A percentile compares a stretch with the other conserved stretches of the same genome.
phyloP scores from a whole-genome alignment of 2,329 filamentous ascomycete genomes.

The Furcasterigmium furcatum region DNA sequence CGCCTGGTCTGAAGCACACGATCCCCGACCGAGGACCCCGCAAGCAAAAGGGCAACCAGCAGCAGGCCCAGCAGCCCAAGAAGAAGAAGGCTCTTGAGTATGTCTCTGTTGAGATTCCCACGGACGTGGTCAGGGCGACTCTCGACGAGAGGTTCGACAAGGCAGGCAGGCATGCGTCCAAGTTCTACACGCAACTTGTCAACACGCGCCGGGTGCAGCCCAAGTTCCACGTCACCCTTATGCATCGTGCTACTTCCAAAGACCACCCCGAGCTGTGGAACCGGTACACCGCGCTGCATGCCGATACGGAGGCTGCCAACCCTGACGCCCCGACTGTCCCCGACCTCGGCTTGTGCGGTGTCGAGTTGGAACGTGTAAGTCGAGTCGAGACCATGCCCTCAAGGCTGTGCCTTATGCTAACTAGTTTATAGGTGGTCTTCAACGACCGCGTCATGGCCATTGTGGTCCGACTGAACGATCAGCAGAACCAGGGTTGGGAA shows the following conservation, averaged over 20 bases:
- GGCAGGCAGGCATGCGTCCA: slow-evolving; percentile 39
- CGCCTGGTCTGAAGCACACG: slow-evolving; percentile 71
- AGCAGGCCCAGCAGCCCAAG: slow-evolving; percentile 23
- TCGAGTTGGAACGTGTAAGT: slow-evolving; percentile 59
- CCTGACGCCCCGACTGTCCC: slow-evolving; percentile 25
- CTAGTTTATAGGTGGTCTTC: slow-evolving; percentile 61
- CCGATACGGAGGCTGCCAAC: slow-evolving; percentile 30
- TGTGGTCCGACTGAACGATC: slow-evolving; percentile 69
- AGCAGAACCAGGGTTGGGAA: slow-evolving; percentile 50
- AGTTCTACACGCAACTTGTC: slow-evolving; percentile 74
- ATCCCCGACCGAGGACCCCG: slow-evolving; percentile 57
- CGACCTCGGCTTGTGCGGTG: slow-evolving; percentile 58
- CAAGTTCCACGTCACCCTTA: slow-evolving; percentile 92
- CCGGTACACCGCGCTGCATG: slow-evolving; percentile 62
- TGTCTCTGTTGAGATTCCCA: slow-evolving; percentile 47
- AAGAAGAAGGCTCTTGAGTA: slow-evolving; percentile 52
- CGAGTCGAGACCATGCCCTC: background rate
- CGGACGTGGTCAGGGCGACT: slow-evolving; percentile 40
- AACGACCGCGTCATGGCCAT: slow-evolving; percentile 88
- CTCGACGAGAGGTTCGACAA: slow-evolving; percentile 68
- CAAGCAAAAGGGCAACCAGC: slow-evolving; percentile 29
- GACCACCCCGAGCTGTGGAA: slow-evolving; percentile 72
- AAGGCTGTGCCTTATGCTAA: background rate
- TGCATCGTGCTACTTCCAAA: slow-evolving; percentile 68
- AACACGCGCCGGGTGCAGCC: slow-evolving; percentile 71